phyloP scores from a whole-genome alignment of 2,329 filamentous ascomycete species.

The Thermoascus crustaceus region DNA sequence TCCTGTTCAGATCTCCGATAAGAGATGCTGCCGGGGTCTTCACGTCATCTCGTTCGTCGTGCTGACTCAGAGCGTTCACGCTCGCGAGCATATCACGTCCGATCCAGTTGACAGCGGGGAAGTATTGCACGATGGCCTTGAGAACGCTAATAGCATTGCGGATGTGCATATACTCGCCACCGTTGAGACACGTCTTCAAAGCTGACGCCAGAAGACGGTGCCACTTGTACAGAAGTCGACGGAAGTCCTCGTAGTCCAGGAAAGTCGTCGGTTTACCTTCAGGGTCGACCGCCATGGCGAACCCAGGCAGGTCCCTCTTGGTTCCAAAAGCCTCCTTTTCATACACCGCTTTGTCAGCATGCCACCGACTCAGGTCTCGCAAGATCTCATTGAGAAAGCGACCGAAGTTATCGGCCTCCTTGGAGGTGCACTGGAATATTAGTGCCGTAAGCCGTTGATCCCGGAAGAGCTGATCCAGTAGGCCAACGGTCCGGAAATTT shows the following conservation, averaged over 20 bases:
- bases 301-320: slow-evolving; percentile 63
- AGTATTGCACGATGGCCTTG: slow-evolving; percentile 69
- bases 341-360: slow-evolving; percentile 65
- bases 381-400: slow-evolving; percentile 79
- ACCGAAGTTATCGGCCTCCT: slow-evolving; percentile 88
- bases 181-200: slow-evolving; percentile 71
- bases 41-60: slow-evolving; percentile 41
- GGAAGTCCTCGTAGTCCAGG: slow-evolving; percentile 78
- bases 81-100: slow-evolving; percentile 44
- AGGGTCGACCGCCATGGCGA: slow-evolving; percentile 63
- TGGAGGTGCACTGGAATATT: slow-evolving; percentile 81
- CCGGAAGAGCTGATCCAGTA: slow-evolving; percentile 78
- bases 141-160: slow-evolving; percentile 88
- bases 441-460: slow-evolving; percentile 71
- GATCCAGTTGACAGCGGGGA: slow-evolving; percentile 86
- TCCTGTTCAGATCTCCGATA: slow-evolving; percentile 40
- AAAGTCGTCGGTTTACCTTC: slow-evolving; percentile 63
- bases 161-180: slow-evolving; percentile 93
- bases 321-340: slow-evolving; percentile 71
- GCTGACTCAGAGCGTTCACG: slow-evolving; percentile 37
- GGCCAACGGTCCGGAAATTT: slow-evolving; percentile 75
- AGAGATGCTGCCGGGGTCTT: slow-evolving; percentile 44
- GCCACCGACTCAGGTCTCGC: slow-evolving; percentile 75
- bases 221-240: slow-evolving; percentile 80
- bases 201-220: slow-evolving; percentile 74